Base-by-base conservation (phyloP, 2,329 filamentous ascomycete species). In the Cercospora janseana region DNA sequence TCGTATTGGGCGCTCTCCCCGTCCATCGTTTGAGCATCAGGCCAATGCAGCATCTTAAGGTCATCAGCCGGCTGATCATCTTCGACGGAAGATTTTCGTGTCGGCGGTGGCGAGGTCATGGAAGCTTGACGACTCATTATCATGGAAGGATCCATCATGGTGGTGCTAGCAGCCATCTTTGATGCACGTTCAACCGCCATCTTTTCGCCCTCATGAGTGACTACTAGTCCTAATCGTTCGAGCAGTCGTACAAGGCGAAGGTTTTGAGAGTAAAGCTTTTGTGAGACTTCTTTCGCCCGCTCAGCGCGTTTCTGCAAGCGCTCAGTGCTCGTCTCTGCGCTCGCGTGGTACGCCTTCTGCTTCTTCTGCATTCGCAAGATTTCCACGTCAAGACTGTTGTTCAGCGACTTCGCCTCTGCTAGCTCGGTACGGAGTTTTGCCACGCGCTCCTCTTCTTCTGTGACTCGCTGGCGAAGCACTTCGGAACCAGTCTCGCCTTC, bases 401-500 rank as follows among this genome's bases (percentile, higher is more conserved):
- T 79, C 53, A 86, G 84, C n/a, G 86, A 86, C 60, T 87, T 83
- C n/a, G 83, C 80, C 46, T 85, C 81, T 3, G 85, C 83, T 15
- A 95, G 75, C 61, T 88, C 81, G 59, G 88, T 81, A 2, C 81
- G 79, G 21, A 95, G 71, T 9, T 75, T 77, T 16, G 79, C 79
- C 3, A 88, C 79, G 67, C 83, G 87, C 51, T 74, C 76, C 68
- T 95, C 88, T 62, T 90, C 85, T 50, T 88, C 86, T 32, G 85
- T 81, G 3, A 94, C 76, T 47, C 83, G 81, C 68, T 85, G 85
- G 48, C 87, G 83, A 47, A 95, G 72, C 21, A 81, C 83, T 67
- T 91, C 88, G 0, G 88, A 90, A 4, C 89, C 89, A 3, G 84
- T 90, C 68, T 93, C 88, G 12, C 88, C 90, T 57, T 91, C 86